Evolutionary conservation across 148 eudicot genomes (phyloP).

Genomic region (Agrostemma githago): DNA sequence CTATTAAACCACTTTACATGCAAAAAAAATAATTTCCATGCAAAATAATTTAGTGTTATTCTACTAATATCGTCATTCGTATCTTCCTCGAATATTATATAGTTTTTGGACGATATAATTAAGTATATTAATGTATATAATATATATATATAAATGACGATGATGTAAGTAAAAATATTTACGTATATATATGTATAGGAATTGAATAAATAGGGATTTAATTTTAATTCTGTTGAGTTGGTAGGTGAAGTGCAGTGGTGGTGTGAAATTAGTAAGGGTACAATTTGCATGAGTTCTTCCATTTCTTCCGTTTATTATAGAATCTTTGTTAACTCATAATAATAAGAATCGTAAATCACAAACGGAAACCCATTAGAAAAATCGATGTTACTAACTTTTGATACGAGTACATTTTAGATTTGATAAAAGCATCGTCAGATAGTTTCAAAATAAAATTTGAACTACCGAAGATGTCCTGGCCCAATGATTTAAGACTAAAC

Average conservation of each 20-base stretch:
- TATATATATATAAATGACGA: not conserved
- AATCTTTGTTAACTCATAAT: too few relatives aligned
- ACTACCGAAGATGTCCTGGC: too few relatives aligned
- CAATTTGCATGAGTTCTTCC: too few relatives aligned
- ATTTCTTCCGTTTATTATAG: too few relatives aligned
- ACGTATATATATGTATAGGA: too few relatives aligned
- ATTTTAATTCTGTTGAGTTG: slow-evolving; percentile 30
- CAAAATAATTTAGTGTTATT: slow-evolving; percentile 20
- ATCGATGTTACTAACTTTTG: too few relatives aligned
- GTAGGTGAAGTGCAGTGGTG: slow-evolving; percentile 68
- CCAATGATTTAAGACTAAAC: too few relatives aligned
- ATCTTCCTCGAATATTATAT: not conserved
- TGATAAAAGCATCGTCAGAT: too few relatives aligned
- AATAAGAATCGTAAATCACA: too few relatives aligned
- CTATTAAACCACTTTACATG: slow-evolving; percentile 1
- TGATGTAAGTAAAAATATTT: not conserved
- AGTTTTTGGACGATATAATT: not conserved
- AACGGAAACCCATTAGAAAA: too few relatives aligned
- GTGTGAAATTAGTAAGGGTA: slow-evolving; percentile 48
- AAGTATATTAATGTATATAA: not conserved
- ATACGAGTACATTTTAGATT: too few relatives aligned
- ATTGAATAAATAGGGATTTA: slow-evolving; percentile 17
- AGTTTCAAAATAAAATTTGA: too few relatives aligned
- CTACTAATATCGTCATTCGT: slow-evolving; percentile 13
- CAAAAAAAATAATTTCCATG: slow-evolving; percentile 29